phyloP scores from a whole-genome alignment of 2,329 filamentous ascomycete genomes.

The Fusarium luffae region DNA sequence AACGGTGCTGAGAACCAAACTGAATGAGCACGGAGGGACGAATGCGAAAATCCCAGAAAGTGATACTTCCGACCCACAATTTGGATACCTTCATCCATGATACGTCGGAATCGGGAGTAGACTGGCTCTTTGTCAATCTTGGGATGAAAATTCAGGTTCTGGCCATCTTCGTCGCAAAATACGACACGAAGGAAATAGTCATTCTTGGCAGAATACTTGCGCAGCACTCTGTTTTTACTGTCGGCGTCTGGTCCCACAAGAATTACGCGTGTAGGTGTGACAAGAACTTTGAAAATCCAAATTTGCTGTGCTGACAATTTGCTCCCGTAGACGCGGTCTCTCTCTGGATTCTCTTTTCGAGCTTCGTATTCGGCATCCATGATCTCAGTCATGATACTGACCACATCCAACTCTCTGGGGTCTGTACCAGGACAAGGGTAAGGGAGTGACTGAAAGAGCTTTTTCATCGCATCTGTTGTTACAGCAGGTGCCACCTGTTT shows the following conservation, averaged over 20 bases:
- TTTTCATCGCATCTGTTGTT: conserved; percentile 65
- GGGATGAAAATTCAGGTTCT: conserved; percentile 69
- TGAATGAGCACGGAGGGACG: conserved; percentile 76
- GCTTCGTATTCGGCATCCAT: conserved; percentile 55
- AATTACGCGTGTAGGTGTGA: conserved; percentile 69
- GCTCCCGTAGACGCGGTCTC: conserved; percentile 44
- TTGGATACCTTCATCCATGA: conserved; percentile 68
- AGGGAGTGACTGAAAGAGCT: conserved; percentile 62
- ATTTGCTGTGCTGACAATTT: conserved; percentile 55
- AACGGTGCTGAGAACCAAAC: conserved; percentile 71
- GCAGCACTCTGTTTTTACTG: conserved; percentile 75
- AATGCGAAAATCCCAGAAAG: conserved; percentile 84
- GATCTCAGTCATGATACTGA: conserved; percentile 55
- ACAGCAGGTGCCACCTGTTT: conserved; percentile 51
- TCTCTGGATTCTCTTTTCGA: conserved; percentile 38
- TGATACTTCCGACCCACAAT: conserved; percentile 71
- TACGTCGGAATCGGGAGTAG: conserved; percentile 67
- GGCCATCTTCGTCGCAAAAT: conserved; percentile 79
- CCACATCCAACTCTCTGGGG: conserved; percentile 53
- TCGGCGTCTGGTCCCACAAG: conserved; percentile 73
- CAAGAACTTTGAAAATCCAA: conserved; percentile 64
- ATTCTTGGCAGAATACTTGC: conserved; percentile 69
- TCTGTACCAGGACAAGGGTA: conserved; percentile 65
- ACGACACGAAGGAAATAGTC: conserved; percentile 76
- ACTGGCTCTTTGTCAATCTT: conserved; percentile 60